Evolutionary conservation across 441 rosid genomes (phyloP).

Genomic region (Melastoma candidum): DNA sequence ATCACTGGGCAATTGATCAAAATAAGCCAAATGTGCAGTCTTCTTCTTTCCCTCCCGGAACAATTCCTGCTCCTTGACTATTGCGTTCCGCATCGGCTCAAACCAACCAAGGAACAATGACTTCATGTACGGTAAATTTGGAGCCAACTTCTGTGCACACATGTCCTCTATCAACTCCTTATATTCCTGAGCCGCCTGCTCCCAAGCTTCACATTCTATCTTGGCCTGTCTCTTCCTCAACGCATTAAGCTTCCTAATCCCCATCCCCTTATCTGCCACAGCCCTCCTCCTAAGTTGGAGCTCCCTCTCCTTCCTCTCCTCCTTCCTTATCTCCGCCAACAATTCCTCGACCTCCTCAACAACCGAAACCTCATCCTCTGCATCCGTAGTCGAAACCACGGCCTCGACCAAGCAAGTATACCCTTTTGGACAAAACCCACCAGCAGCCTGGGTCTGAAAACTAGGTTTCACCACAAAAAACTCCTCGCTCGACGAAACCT

Average conservation of each 20-base stretch:
- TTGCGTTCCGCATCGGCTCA: slow-evolving; percentile 72
- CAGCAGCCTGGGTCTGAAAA: not conserved
- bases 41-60: slow-evolving; percentile 53
- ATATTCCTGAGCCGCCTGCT: slow-evolving; percentile 66
- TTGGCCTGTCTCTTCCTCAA: slow-evolving; percentile 65
- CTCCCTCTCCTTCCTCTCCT: too few species aligned
- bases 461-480: slow-evolving; percentile 21
- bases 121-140: slow-evolving; percentile 72
- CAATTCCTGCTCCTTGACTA: slow-evolving; percentile 52
- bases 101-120: slow-evolving; percentile 82
- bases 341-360: slow-evolving; percentile 9
- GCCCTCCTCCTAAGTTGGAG: too few species aligned
- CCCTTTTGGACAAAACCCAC: slow-evolving; percentile 46
- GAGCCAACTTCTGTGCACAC: slow-evolving; percentile 71
- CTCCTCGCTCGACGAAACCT: slow-evolving; percentile 17
- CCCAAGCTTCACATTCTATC: slow-evolving; percentile 93
- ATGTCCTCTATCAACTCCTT: slow-evolving; percentile 8
- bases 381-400: slow-evolving; percentile 18
- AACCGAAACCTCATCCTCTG: slow-evolving; percentile 15
- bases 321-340: too few species aligned
- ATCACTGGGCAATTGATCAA: slow-evolving; percentile 69
- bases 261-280: slow-evolving; percentile 34
- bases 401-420: slow-evolving; percentile 31
- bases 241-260: slow-evolving; percentile 37
- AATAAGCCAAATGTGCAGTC: slow-evolving; percentile 65